phyloP scores from a whole-genome alignment of 2,329 filamentous ascomycete species.

The Dactylellina sp. region DNA sequence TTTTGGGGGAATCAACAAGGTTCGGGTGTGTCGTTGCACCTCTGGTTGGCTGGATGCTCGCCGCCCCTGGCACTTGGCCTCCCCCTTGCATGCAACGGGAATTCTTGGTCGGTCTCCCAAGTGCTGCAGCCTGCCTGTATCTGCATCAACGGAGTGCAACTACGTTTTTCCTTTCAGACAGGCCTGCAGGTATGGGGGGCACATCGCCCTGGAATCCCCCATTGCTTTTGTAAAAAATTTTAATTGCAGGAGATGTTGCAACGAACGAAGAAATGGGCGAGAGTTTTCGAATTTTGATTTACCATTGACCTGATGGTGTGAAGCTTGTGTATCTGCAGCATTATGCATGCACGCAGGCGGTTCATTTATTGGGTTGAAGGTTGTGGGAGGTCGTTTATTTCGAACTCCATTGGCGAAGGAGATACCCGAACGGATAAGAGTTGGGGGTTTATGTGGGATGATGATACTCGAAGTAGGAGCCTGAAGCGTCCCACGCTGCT shows the following conservation, averaged over 20 bases:
- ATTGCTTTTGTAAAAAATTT: slow-evolving; percentile 4
- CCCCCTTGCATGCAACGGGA: slow-evolving; percentile 52
- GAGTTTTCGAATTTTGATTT: not conserved
- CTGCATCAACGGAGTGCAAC: slow-evolving; percentile 16
- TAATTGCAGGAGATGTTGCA: slow-evolving; percentile 23
- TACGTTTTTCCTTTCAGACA: slow-evolving; percentile 22
- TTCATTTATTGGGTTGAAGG: slow-evolving; percentile 21
- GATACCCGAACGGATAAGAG: slow-evolving; percentile 26
- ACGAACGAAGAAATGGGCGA: not conserved
- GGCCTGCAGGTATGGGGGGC: slow-evolving; percentile 25
- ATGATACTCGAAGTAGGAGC: slow-evolving; percentile 1
- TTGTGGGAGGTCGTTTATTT: slow-evolving; percentile 33
- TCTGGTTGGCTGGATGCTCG: slow-evolving; percentile 41
- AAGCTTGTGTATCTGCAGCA: slow-evolving; percentile 36
- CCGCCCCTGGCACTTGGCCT: slow-evolving; percentile 38
- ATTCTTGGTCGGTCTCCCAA: slow-evolving; percentile 42
- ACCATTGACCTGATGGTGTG: slow-evolving; percentile 7
- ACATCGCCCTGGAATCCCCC: slow-evolving; percentile 20
- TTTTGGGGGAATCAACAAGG: slow-evolving; percentile 16
- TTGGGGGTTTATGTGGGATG: slow-evolving; percentile 32
- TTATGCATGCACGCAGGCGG: slow-evolving; percentile 9
- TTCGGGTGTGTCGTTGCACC: slow-evolving; percentile 17
- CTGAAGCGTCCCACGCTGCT: slow-evolving; percentile 25
- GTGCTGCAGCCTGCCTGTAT: slow-evolving; percentile 38
- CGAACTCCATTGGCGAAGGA: slow-evolving; percentile 22